These are phyloP conservation scores for Clathrus columnatus DNA, from an alignment of 768 basidiomycete genomes.

Conservation along the genomic window DNA sequence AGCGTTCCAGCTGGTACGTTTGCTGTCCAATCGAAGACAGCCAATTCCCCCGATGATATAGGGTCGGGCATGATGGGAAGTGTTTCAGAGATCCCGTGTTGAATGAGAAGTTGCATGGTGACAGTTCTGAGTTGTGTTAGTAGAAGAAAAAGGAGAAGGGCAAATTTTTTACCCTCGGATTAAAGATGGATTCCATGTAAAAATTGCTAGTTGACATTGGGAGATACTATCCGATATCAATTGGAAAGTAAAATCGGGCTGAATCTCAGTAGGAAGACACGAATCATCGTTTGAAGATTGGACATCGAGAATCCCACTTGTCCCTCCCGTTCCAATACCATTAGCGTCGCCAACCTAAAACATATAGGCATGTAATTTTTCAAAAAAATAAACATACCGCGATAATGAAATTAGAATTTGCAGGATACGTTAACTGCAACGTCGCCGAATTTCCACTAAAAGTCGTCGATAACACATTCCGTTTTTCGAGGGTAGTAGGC, in stretches of 20 bases:
- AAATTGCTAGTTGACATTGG: constrained; percentile 52
- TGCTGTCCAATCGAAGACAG: constrained; percentile 62
- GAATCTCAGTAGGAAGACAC: constrained; percentile 50
- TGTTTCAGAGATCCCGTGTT: constrained; percentile 38
- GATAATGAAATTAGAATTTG: constrained; percentile 57
- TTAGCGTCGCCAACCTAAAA: constrained; percentile 48
- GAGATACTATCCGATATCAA: constrained; percentile 55
- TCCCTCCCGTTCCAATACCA: constrained; percentile 66
- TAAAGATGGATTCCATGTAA: constrained; percentile 60
- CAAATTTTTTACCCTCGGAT: too few relatives aligned
- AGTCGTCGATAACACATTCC: constrained; percentile 46
- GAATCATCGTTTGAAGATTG: constrained; percentile 38
- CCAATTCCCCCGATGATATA: constrained; percentile 49
- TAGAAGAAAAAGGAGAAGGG: too few relatives aligned
- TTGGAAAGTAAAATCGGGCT: constrained; percentile 49
- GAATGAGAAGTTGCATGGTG: too few relatives aligned
- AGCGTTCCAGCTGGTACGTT: constrained; percentile 56
- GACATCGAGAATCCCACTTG: constrained; percentile 58
- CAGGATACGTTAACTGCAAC: constrained; percentile 58
- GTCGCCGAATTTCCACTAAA: constrained; percentile 37
- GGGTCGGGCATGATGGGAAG: constrained; percentile 70
- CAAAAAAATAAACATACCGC: too few relatives aligned
- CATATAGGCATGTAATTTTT: too few relatives aligned
- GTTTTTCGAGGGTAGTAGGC: constrained; percentile 55
- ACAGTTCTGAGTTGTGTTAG: too few relatives aligned